phyloP scores from a whole-genome alignment of 2,329 filamentous ascomycete genomes.

The Cercospora sojina region DNA sequence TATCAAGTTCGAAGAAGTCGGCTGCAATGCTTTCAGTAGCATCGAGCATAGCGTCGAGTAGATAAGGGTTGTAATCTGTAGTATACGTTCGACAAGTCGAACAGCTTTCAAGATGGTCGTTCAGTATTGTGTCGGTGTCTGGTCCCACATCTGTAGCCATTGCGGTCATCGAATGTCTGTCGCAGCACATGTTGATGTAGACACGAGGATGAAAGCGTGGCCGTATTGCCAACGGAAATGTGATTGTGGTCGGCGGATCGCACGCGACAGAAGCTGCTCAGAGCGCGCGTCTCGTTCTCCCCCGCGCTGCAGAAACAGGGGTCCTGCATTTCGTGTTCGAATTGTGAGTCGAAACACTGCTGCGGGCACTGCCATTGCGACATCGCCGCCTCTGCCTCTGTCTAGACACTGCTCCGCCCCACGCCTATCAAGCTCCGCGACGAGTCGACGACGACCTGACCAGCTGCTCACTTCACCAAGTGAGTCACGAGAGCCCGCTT shows the following conservation, averaged over 20 bases:
- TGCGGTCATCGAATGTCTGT: not conserved
- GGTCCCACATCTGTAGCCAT: too few species aligned
- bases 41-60: not conserved
- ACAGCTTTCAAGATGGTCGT: too few species aligned
- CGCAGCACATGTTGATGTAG: not conserved
- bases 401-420: not conserved
- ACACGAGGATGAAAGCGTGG: not conserved
- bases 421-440: not conserved
- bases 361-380: not conserved
- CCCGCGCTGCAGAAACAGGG: not conserved
- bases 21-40: not conserved
- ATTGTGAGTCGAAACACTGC: constrained; percentile 1
- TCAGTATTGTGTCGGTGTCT: too few species aligned
- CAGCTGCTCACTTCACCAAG: not conserved
- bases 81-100: not conserved
- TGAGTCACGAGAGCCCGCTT: constrained; percentile 2
- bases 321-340: constrained; percentile 2
- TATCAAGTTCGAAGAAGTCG: not conserved
- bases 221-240: not conserved
- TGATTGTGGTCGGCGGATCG: not conserved
- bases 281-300: not conserved
- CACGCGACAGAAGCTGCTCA: constrained; percentile 2
- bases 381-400: not conserved
- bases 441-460: not conserved
- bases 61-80: not conserved